phyloP scores from a whole-genome alignment of 2,329 filamentous ascomycete species.

The Cercospora berteroae region DNA sequence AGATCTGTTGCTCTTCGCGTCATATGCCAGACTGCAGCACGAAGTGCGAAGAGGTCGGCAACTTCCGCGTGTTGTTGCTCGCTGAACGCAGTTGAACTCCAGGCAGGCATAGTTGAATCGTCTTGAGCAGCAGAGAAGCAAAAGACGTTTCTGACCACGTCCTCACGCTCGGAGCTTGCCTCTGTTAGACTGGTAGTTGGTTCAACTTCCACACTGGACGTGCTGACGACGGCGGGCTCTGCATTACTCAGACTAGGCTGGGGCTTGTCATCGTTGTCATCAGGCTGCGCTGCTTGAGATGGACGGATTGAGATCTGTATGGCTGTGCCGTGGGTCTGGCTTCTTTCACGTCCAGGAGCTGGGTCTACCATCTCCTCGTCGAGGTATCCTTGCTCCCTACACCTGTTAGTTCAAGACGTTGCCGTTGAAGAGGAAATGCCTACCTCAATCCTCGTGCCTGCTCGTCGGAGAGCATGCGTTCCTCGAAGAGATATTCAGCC shows the following conservation, averaged over 20 bases:
- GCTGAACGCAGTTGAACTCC: neutral
- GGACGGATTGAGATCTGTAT: neutral
- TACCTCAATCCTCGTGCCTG: neutral
- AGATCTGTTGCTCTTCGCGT: neutral
- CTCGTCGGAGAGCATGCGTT: neutral
- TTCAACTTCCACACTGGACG: neutral
- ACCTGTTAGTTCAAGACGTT: neutral
- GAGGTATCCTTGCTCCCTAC: neutral
- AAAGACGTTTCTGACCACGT: neutral
- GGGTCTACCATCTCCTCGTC: neutral
- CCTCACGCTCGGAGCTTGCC: neutral
- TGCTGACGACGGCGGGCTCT: neutral
- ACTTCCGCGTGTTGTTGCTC: neutral
- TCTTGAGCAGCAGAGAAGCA: neutral
- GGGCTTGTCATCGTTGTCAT: neutral
- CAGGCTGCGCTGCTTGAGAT: neutral
- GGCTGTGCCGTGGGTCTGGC: neutral
- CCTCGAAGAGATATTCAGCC: neutral
- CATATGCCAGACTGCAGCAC: neutral
- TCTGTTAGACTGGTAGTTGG: neutral
- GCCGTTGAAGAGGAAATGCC: neutral
- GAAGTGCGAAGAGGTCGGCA: neutral
- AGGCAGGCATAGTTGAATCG: neutral
- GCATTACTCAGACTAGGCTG: neutral
- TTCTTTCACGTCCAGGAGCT: neutral